Percentiles rank a stretch among this genome's conserved stretches.
These are phyloP conservation scores for Trichoderma sp. DNA, from an alignment of 2,329 filamentous ascomycete genomes.

Conservation along the genomic window DNA sequence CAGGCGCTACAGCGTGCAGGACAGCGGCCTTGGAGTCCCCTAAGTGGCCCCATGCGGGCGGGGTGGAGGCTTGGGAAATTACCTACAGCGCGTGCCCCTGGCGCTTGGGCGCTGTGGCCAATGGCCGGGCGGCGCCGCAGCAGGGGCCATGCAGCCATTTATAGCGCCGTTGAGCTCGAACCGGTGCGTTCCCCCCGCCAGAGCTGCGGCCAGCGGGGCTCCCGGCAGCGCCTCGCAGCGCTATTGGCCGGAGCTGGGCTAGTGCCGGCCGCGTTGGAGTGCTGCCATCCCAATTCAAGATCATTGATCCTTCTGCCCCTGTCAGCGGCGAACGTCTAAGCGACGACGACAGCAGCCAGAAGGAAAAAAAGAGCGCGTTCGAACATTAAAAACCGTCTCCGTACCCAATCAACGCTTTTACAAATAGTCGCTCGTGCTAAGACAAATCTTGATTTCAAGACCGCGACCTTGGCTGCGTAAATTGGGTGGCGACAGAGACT, in stretches of 20 bases:
- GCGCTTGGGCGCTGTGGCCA: conserved; percentile 22
- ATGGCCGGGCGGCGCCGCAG: conserved; percentile 9
- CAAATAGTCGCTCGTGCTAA: neutral
- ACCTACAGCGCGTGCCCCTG: conserved; percentile 25
- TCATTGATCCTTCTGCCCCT: neutral
- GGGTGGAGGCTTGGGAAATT: conserved; percentile 25
- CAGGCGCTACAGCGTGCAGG: conserved; percentile 25
- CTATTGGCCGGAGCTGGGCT: neutral
- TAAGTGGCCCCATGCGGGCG: conserved; percentile 21
- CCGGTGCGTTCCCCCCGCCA: neutral
- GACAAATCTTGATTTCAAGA: neutral
- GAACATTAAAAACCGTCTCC: neutral
- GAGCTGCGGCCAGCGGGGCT: conserved; percentile 7
- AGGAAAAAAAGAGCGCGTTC: neutral
- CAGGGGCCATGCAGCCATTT: conserved; percentile 17
- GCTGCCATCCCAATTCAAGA: neutral
- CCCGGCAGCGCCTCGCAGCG: conserved; percentile 16
- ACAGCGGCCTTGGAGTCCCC: conserved; percentile 21
- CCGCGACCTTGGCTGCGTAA: neutral
- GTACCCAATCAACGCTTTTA: neutral
- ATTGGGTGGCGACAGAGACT: neutral
- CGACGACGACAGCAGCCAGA: neutral
- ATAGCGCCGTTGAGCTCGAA: conserved; percentile 11
- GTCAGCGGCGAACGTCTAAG: neutral
- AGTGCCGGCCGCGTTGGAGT: neutral